Evolutionary conservation across 441 rosid genomes (phyloP).

Genomic region (Erodium chrysanthum): DNA sequence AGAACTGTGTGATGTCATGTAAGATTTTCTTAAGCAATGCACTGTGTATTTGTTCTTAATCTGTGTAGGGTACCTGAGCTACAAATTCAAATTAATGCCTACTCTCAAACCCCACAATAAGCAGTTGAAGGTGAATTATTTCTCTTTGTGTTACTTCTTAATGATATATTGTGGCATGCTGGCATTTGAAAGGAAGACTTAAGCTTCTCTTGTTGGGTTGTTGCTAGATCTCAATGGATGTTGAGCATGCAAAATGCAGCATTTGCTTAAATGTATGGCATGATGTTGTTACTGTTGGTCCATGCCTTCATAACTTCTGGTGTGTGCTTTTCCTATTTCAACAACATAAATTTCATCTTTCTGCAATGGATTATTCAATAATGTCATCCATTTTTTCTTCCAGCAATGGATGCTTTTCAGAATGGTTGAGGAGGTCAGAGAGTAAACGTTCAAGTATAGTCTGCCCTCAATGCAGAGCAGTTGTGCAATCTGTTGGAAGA

Average conservation of each 20-base stretch:
- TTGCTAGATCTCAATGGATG: slow-evolving; percentile 55
- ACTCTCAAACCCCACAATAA: slow-evolving; percentile 20
- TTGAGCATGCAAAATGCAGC: slow-evolving; percentile 76
- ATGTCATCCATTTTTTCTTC: slow-evolving; percentile 19
- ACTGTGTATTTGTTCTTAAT: neutral
- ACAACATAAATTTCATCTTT: neutral
- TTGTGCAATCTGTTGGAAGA: slow-evolving; percentile 69
- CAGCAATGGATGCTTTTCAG: slow-evolving; percentile 97
- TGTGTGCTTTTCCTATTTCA: neutral
- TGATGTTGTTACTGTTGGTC: slow-evolving; percentile 81
- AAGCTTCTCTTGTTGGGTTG: slow-evolving; percentile 10
- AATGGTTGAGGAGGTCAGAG: slow-evolving; percentile 82
- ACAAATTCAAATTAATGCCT: neutral
- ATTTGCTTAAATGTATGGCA: slow-evolving; percentile 91
- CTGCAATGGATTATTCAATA: neutral
- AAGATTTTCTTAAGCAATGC: neutral
- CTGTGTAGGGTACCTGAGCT: neutral
- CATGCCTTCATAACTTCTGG: slow-evolving; percentile 97
- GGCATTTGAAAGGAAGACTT: neutral
- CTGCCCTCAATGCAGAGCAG: slow-evolving; percentile 92
- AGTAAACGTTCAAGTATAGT: slow-evolving; percentile 53
- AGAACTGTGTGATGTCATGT: neutral
- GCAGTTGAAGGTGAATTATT: slow-evolving; percentile 42
- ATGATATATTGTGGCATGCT: neutral
- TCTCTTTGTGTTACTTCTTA: neutral